Conservation (phyloP, 2,329 filamentous ascomycete genomes). For the Cercospora beticola region DNA sequence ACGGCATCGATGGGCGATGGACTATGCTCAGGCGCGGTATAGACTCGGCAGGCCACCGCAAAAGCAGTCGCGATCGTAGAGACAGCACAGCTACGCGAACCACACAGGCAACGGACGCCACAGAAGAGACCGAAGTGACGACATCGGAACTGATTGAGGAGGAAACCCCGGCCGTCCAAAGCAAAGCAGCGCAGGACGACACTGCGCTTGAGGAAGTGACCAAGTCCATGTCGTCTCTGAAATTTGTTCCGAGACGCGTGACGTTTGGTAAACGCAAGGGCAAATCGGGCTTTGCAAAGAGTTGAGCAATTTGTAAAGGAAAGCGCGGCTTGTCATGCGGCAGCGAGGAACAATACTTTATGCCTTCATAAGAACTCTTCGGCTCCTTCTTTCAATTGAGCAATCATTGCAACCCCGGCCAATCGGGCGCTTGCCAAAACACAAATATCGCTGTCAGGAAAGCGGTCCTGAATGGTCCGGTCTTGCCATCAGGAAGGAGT, state of each 20-base stretch:
- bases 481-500: no score
- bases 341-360: background rate
- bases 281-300: constrained; percentile 30
- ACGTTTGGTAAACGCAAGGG: constrained; percentile 29
- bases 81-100: constrained; percentile 22
- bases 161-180: background rate
- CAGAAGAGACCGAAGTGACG: constrained; percentile 19
- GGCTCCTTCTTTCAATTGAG: no score
- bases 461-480: no score
- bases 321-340: background rate
- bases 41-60: constrained; percentile 35
- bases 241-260: constrained; percentile 28
- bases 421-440: no score
- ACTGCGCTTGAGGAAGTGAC: constrained; percentile 19
- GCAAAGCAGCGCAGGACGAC: constrained; percentile 3
- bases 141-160: background rate
- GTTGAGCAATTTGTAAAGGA: constrained; percentile 5
- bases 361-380: background rate
- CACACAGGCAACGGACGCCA: constrained; percentile 28
- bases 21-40: constrained; percentile 69
- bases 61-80: constrained; percentile 32
- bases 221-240: constrained; percentile 28
- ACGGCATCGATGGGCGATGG: constrained; percentile 81
- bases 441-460: no score
- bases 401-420: no score